These are phyloP conservation scores for Pichia norvegensis DNA, from an alignment of 1,139 yeast genomes.

Conservation along the genomic window DNA sequence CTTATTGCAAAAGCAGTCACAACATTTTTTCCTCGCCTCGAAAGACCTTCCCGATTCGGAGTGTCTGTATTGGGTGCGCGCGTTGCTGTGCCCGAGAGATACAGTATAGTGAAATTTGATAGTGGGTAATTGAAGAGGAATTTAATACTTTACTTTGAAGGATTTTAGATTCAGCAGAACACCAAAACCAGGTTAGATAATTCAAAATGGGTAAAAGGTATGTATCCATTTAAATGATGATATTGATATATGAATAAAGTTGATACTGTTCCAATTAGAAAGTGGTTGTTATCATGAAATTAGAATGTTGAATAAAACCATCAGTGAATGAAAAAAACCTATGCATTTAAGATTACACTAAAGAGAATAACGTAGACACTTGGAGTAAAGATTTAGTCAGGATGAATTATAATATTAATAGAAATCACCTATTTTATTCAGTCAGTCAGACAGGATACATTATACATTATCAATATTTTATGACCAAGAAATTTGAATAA, in stretches of 20 bases:
- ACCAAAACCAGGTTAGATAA: slow-evolving; percentile 17
- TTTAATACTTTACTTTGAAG: not conserved
- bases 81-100: not conserved
- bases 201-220: slow-evolving; percentile 77
- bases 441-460: not conserved
- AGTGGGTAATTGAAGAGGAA: not conserved
- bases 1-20: not conserved
- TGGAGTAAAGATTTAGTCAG: too few species aligned
- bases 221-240: slow-evolving; percentile 26
- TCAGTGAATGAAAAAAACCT: too few species aligned
- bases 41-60: not conserved
- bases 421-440: too few species aligned
- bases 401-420: too few species aligned
- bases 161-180: slow-evolving; percentile 10
- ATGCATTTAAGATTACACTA: not conserved
- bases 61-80: not conserved
- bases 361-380: too few species aligned
- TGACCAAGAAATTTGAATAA: not conserved
- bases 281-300: not conserved
- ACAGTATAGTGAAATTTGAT: not conserved
- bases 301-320: too few species aligned
- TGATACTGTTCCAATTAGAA: not conserved
- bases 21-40: not conserved
- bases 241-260: too few species aligned
- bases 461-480: not conserved